Evolutionary conservation across 306 rosid species (phyloP), one percentile per base, ranked within the genome.

Genomic region (Cyamopsis tetragonoloba): DNA sequence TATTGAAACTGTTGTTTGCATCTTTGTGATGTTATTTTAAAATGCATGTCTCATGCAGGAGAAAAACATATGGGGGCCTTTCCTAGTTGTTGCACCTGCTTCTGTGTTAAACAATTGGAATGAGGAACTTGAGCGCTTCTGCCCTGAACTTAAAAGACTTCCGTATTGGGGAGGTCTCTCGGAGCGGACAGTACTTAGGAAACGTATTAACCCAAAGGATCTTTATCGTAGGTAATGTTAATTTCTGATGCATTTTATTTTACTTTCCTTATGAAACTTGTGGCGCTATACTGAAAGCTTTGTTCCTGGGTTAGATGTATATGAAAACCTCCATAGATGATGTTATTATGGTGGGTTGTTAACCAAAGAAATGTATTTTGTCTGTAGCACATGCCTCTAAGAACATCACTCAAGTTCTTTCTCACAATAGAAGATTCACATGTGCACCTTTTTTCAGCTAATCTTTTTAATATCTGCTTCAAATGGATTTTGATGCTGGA

Each of bases 31-130:
- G 24, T 19, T 66, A 4, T 46, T 48, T 22, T 84, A 70, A 84
- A 83, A 28, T 53, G 39, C 55, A 64, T 63, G 64, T 53, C 73
- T 13, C 27, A 34, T 82, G 73, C 85, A 95, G 99, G 99, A 95
- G 64, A 95, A 95, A 82, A 90, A 95, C 57, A 95, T 95, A 83
- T 95, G 97, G 99, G 99, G 99, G 28, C 99, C 99, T 61, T 95
- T 95, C 83, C 80, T 95, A 62, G 70, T 95, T 75, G 97, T 95
- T 77, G 99, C 99, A 61, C 99, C 99, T 44, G 96, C 99, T 6
- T 90, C 99, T 77, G 97, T 95, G 43, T 80, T 95, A 73, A 95
- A 88, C 77, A 95, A 95, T 71, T 95, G 99, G 99, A 90, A 85
- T n/a, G 99, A 95, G 75, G 99, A 95, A 85, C 92, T 95, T 39